Evolutionary conservation across 2,329 filamentous ascomycete genomes (phyloP).

Genomic region (Penicillium sp.): DNA sequence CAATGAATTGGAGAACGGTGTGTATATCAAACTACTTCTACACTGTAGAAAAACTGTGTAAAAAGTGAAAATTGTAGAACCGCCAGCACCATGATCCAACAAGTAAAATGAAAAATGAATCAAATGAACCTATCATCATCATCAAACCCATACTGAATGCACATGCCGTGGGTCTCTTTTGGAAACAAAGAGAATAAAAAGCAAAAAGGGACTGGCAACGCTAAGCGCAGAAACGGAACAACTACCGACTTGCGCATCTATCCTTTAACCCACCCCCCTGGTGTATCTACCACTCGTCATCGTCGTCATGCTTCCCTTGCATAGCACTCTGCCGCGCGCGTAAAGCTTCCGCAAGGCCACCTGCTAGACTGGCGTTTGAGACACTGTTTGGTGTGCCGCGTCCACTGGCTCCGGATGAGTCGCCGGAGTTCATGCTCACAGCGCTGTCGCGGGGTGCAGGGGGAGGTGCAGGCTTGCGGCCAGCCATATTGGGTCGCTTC

Average conservation of each 20-base stretch:
- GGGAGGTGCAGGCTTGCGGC: conserved; percentile 67
- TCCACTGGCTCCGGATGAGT: conserved; percentile 62
- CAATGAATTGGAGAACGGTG: neutral
- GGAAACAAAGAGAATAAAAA: conserved; percentile 5
- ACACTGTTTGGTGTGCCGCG: conserved; percentile 64
- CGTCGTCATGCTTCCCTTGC: conserved; percentile 66
- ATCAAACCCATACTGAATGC: conserved; percentile 3
- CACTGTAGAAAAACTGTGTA: neutral
- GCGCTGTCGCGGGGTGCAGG: conserved; percentile 66
- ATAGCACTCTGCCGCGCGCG: conserved; percentile 73
- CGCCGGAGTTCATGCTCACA: conserved; percentile 46
- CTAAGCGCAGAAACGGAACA: conserved; percentile 23
- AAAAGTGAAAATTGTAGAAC: neutral
- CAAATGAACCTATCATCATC: neutral
- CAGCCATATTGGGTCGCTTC: conserved; percentile 69
- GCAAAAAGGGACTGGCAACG: conserved; percentile 19
- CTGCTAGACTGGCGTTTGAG: conserved; percentile 62
- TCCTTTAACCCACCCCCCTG: neutral
- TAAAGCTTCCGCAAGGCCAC: conserved; percentile 75
- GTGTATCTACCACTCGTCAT: conserved; percentile 64
- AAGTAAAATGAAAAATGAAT: conserved; percentile 4
- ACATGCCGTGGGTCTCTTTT: neutral
- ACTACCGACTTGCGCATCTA: conserved; percentile 7
- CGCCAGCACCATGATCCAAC: conserved; percentile 6
- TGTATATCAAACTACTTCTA: neutral